Evolutionary conservation across 2,329 filamentous ascomycete species (phyloP), one percentile per base, ranked within the genome.

Genomic region (Aspergillus uvarum): DNA sequence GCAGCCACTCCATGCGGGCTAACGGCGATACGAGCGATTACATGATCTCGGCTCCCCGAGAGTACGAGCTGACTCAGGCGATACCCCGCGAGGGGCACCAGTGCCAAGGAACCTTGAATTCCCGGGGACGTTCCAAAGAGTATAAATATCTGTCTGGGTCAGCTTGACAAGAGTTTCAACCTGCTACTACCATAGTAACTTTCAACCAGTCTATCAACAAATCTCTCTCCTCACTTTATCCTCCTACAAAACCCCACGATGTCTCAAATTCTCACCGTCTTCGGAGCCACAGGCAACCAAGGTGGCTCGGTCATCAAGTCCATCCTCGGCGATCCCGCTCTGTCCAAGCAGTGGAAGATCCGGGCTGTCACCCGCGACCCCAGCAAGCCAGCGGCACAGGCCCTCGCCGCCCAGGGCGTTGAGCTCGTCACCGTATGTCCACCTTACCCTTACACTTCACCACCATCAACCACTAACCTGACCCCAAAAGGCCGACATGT

Each of bases 211-310:
- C 38, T 16, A 32, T 24, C 50, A 38, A 29, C 8, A 7, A 32
- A 32, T n/a, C 5, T 12, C 49, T 14, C 1, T 8, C 47, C 19
- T 22, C 29, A 42, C 14, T 5, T 44, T 8, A 2, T 44, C 38
- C 5, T 44, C 38, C 5, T 7, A 44, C 35, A 2, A 38, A 38
- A 12, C 24, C 24, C 21, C 49, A 57, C 10, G 14, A 63, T 63
- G 62, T 58, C 59, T 11, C 54, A 63, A 35, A 38, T 63, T 3
- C 35, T 82, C 35, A 76, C 74, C 26, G 74, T 85, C 24, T 82
- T 84, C 54, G 82, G 82, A 8, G 82, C 81, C 22, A 85, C 82
- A 0, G 82, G 82, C 60, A 76, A 81, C 38, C 83, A 85, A 68
- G 82, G 83, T 19, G 73, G 80, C 11, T 81, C 80, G 8, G 74